Evolutionary conservation across 345 rosid genomes (phyloP).

Genomic region (Citrus unshiu): DNA sequence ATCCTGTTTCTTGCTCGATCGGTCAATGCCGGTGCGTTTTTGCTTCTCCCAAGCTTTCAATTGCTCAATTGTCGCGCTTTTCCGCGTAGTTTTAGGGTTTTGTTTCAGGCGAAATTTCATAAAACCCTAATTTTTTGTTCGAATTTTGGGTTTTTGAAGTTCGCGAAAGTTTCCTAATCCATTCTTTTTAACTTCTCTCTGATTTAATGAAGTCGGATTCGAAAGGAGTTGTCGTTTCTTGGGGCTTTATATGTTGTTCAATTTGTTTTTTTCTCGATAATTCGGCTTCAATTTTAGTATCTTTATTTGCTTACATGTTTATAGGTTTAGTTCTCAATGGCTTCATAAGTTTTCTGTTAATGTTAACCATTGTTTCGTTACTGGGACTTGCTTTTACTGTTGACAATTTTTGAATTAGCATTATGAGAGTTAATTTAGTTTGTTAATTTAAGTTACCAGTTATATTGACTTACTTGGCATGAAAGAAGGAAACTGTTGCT

Average conservation of each 20-base stretch:
- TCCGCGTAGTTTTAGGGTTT: not conserved
- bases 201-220: not conserved
- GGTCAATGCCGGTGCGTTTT: slow-evolving; percentile 44
- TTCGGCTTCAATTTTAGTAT: slow-evolving; percentile 2
- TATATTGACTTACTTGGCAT: not conserved
- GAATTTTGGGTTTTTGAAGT: slow-evolving; percentile 20
- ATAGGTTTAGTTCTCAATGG: not conserved
- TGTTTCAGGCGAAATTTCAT: not conserved
- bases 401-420: not conserved
- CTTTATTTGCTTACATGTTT: not conserved
- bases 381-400: not conserved
- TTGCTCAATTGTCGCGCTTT: not conserved
- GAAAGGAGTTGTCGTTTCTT: not conserved
- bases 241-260: too few relatives aligned
- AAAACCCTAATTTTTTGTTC: slow-evolving; percentile 6
- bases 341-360: not conserved
- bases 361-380: not conserved
- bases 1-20: slow-evolving; percentile 19
- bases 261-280: not conserved
- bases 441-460: not conserved
- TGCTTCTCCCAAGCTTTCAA: not conserved
- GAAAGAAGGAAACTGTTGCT: not conserved
- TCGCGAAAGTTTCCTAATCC: not conserved
- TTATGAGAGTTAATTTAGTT: not conserved
- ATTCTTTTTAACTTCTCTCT: not conserved